Percentiles rank a stretch among this genome's conserved stretches.
These are phyloP conservation scores for Argentina anserina DNA, from an alignment of 306 rosid genomes.

Conservation along the genomic window DNA sequence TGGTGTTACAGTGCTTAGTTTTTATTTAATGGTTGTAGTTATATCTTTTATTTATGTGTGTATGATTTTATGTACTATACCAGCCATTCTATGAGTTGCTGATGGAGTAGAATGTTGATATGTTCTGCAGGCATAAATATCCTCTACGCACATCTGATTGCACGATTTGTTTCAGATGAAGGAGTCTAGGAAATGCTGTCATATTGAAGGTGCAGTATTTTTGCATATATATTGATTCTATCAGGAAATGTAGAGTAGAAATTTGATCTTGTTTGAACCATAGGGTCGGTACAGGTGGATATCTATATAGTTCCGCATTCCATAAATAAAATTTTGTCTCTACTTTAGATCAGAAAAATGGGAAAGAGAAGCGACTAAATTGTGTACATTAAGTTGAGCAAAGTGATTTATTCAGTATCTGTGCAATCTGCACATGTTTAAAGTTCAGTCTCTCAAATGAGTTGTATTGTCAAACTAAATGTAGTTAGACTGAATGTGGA, in stretches of 20 bases:
- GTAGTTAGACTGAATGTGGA: background rate
- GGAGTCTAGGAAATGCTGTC: background rate
- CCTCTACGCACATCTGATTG: background rate
- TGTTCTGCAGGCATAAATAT: conserved; percentile 18
- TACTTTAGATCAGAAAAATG: conserved; percentile 18
- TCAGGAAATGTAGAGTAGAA: conserved; percentile 50
- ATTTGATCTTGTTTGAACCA: conserved; percentile 39
- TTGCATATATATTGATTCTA: conserved; percentile 53
- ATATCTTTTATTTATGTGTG: background rate
- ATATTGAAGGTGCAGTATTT: conserved; percentile 17
- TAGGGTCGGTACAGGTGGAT: conserved; percentile 47
- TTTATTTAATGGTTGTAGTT: background rate
- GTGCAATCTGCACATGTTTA: background rate
- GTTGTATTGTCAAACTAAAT: background rate
- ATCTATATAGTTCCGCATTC: conserved; percentile 35
- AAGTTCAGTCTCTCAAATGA: background rate
- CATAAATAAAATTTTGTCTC: conserved; percentile 39
- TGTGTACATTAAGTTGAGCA: conserved; percentile 30
- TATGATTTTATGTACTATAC: background rate
- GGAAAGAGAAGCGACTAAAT: conserved; percentile 25
- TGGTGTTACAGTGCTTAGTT: background rate
- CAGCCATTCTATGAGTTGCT: background rate
- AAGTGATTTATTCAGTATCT: conserved; percentile 23
- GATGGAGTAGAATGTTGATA: background rate
- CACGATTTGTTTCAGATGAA: background rate